Conservation (phyloP, 768 basidiomycete genomes). For the Suillus fuscotomentosus region DNA sequence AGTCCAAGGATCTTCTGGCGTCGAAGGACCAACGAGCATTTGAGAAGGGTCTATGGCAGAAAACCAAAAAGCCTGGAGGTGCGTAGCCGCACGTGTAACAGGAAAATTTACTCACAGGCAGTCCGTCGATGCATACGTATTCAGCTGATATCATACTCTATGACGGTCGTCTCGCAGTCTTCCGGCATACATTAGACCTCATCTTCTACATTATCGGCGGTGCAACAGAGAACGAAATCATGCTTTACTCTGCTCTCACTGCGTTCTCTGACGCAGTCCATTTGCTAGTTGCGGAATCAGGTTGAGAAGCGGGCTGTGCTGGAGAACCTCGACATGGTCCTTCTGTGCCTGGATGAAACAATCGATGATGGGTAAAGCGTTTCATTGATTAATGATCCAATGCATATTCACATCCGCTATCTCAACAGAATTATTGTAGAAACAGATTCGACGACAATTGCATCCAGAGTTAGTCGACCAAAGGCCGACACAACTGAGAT, state of each 20-base stretch:
- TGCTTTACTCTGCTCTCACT: slow-evolving; percentile 83
- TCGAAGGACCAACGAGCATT: slow-evolving; percentile 94
- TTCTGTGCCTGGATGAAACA: slow-evolving; percentile 94
- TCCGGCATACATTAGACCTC: slow-evolving; percentile 93
- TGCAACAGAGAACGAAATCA: slow-evolving; percentile 90
- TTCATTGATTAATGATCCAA: not conserved
- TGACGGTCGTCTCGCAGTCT: slow-evolving; percentile 87
- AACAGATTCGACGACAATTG: slow-evolving; percentile 94
- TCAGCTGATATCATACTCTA: slow-evolving; percentile 92
- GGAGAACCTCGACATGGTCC: slow-evolving; percentile 90
- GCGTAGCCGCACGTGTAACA: slow-evolving; percentile 21
- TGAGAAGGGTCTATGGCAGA: slow-evolving; percentile 94
- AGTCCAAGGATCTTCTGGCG: slow-evolving; percentile 60
- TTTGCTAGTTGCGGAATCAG: slow-evolving; percentile 83
- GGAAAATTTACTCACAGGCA: not conserved
- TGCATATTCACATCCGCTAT: slow-evolving; percentile 11
- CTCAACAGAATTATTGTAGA: slow-evolving; percentile 85
- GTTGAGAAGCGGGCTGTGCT: slow-evolving; percentile 93
- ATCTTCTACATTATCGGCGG: slow-evolving; percentile 92
- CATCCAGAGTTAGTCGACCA: slow-evolving; percentile 89
- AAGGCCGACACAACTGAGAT: slow-evolving; percentile 94
- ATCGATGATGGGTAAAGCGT: slow-evolving; percentile 91
- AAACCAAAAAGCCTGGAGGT: slow-evolving; percentile 95
- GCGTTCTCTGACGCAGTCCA: slow-evolving; percentile 86
- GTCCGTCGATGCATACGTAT: not conserved